These are phyloP conservation scores for Cucurbita maxima DNA, from an alignment of 306 rosid species.

Conservation along the genomic window DNA sequence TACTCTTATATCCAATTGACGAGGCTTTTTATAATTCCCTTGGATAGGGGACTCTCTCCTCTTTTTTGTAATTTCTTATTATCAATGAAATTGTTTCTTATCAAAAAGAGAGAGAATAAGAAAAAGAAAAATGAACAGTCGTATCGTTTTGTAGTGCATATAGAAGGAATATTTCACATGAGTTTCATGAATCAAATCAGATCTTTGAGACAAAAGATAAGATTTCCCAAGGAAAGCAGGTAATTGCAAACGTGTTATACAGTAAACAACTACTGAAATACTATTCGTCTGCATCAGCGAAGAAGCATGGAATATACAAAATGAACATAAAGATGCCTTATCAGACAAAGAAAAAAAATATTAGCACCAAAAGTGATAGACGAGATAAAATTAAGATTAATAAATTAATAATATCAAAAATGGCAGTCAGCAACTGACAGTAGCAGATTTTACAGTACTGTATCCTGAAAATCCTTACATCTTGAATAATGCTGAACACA, in stretches of 20 bases:
- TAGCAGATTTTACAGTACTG: not conserved
- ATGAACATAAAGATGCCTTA: not conserved
- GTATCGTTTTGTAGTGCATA: not conserved
- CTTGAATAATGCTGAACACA: constrained; percentile 92
- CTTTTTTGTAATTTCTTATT: not conserved
- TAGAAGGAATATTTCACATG: not conserved
- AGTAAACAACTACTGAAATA: not conserved
- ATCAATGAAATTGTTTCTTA: not conserved
- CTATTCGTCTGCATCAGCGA: not conserved
- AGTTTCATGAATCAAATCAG: not conserved
- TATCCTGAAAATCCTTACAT: constrained; percentile 39
- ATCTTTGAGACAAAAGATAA: not conserved
- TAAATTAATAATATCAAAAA: not conserved
- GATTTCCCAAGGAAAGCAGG: not conserved
- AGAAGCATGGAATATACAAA: not conserved
- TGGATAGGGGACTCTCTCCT: not conserved
- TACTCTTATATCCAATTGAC: not conserved
- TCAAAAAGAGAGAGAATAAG: not conserved
- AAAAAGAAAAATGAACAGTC: not conserved
- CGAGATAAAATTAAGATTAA: not conserved
- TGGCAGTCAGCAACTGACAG: not conserved
- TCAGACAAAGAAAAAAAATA: not conserved
- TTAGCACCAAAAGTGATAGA: not conserved
- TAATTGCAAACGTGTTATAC: not conserved
- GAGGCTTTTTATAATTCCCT: not conserved